Base-by-base conservation (phyloP, 1,284 basidiomycete species). In the Ganoderma resinaceum region DNA sequence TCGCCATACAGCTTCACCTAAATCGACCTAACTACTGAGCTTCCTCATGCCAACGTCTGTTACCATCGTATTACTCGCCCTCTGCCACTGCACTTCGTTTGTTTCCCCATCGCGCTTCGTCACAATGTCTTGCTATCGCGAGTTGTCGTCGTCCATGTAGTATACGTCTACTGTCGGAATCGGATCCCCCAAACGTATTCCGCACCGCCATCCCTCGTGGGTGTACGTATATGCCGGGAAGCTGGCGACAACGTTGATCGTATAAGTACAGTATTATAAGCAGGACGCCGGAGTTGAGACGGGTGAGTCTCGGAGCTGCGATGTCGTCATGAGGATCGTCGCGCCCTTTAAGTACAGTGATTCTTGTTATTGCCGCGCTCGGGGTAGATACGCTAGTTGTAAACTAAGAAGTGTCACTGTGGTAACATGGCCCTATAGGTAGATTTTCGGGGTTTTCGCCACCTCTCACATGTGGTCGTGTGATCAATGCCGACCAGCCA, bases 61-160 rank as follows among this genome's bases (percentile, higher is more conserved):
- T 23, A 29, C 23, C 59, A 16, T 43, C 59, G 29, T 55, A 29
- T 52, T 43, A 26, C n/a, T 31, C 59, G 49, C 31, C 37, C n/a
- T 23, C 58, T 9, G 9, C 5, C 5, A 31, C 49, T 40, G 66
- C 68, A 72, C 66, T 61, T 55, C 57, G 55, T 55, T 35, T 61
- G 63, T 63, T 52, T 62, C 59, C 14, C 63, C 53, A 59, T 73
- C 69, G 71, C 67, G 55, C 66, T 63, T 65, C 69, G 62, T 69
- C 67, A 65, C 68, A 60, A 68, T 67, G 66, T 73, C 61, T 69
- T 72, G 74, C 74, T 76, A 61, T 76, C 74, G 73, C 72, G 70
- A 72, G 70, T 66, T 69, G 66, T 65, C 66, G 46, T 69, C 60
- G 49, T 69, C 67, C 72, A 70, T 73, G 73, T 72, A 73, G 66